These are phyloP conservation scores for Drechmeria coniospora DNA, from an alignment of 2,329 filamentous ascomycete genomes.

Conservation along the genomic window DNA sequence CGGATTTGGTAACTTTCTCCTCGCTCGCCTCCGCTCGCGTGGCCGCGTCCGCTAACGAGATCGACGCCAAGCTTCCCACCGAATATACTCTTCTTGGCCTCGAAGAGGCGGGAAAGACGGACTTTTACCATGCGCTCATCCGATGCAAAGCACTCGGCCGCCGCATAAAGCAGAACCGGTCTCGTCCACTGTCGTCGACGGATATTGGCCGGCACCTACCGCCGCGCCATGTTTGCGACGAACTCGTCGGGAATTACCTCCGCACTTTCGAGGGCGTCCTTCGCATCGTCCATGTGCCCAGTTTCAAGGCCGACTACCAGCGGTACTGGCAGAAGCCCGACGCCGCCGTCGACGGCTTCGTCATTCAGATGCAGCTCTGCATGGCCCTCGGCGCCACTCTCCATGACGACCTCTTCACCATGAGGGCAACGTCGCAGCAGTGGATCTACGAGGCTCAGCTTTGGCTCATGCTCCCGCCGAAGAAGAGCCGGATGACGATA, in stretches of 20 bases:
- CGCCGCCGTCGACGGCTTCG: slow-evolving; percentile 24
- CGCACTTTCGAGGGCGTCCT: slow-evolving; percentile 39
- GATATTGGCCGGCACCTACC: slow-evolving; percentile 25
- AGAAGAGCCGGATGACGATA: slow-evolving; percentile 34
- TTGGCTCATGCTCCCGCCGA: slow-evolving; percentile 30
- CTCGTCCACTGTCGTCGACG: slow-evolving; percentile 17
- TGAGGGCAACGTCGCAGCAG: slow-evolving; percentile 26
- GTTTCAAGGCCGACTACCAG: slow-evolving; percentile 38
- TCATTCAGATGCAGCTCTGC: slow-evolving; percentile 37
- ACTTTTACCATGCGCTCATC: slow-evolving; percentile 16
- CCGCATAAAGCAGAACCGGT: slow-evolving; percentile 24
- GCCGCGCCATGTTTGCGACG: slow-evolving; percentile 25
- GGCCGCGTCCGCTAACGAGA: background rate
- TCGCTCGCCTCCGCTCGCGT: background rate
- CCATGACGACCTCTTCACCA: slow-evolving; percentile 27
- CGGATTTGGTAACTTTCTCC: slow-evolving; percentile 20
- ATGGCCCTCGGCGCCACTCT: slow-evolving; percentile 34
- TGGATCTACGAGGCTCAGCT: slow-evolving; percentile 38
- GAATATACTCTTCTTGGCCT: slow-evolving; percentile 12
- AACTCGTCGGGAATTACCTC: slow-evolving; percentile 37
- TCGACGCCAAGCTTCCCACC: slow-evolving; percentile 12
- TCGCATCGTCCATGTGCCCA: slow-evolving; percentile 41
- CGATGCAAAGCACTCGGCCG: slow-evolving; percentile 26
- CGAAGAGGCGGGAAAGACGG: slow-evolving; percentile 12
- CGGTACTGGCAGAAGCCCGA: slow-evolving; percentile 29